Base-by-base conservation (phyloP, 208 protist species). In the Leishmania guyanensis region DNA sequence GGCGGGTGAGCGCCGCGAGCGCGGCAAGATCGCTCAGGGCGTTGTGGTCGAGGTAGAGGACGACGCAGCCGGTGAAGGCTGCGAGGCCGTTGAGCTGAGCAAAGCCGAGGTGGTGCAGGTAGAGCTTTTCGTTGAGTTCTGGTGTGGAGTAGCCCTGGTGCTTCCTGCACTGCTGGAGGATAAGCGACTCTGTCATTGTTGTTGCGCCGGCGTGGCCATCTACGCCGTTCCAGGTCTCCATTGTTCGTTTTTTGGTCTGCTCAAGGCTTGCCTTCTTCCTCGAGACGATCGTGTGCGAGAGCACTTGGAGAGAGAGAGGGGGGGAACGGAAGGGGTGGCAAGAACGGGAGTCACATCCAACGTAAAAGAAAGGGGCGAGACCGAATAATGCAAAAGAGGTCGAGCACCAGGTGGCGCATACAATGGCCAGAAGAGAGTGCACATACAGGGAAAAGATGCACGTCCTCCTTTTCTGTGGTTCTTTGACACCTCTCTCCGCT, bases 11-110 rank as follows among this genome's bases (percentile, higher is more conserved):
- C 39, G 84, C 53, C 22, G 88, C 79, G 54, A 99, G 88, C 6
- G 89, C 89, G 36, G 96, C 83, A 9, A 99, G 86, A 60, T 89
- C 88, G 56, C 81, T 81, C 50, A 99, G 85, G 17, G 84, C 87
- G 90, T 99, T 99, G 81, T 97, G 89, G 74, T 97, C 91, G 58
- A 99, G 88, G 82, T 98, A 99, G 8, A 99, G 79, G 29, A 95
- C 92, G 17, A 82, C 92, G 75, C 95, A 93, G 54, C 90, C 90
- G 20, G 88, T 88, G 84, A 97, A 99, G 64, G 85, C 78, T 3
- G 93, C 79, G 20, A 99, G 83, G 48, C 81, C 90, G 58, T 68
- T 81, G 26, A 99, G 93, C 8, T 70, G 83, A 4, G 75, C 60
- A 75, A 99, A 96, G 56, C 95, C 89, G 43, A 93, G 66, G 86